Conservation (phyloP, 805 yeast species). For the Nakazawaea wyomingensis region DNA sequence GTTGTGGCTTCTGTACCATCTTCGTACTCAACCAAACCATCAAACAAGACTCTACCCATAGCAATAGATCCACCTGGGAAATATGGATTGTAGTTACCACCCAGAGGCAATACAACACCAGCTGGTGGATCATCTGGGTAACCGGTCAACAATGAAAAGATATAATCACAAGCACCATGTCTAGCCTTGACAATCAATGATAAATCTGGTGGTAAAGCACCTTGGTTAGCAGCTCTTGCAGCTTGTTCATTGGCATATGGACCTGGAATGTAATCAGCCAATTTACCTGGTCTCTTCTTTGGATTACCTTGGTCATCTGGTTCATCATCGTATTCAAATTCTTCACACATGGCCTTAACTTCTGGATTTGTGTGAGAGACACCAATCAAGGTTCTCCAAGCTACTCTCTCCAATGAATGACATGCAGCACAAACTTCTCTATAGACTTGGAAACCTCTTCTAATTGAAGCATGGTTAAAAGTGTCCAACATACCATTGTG, state of each 20-base stretch:
- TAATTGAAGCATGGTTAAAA: slow-evolving; percentile 90
- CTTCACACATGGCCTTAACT: slow-evolving; percentile 91
- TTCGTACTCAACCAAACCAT: slow-evolving; percentile 95
- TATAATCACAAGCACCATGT: slow-evolving; percentile 96
- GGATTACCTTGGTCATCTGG: slow-evolving; percentile 96
- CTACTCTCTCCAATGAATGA: slow-evolving; percentile 93
- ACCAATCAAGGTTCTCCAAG: slow-evolving; percentile 98
- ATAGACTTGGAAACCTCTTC: slow-evolving; percentile 99
- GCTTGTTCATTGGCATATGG: slow-evolving; percentile 99
- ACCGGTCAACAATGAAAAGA: slow-evolving; percentile 92
- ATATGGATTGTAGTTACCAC: slow-evolving; percentile 97
- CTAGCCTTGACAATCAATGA: slow-evolving; percentile 97
- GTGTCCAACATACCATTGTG: slow-evolving; percentile 89
- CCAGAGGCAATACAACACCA: slow-evolving; percentile 89
- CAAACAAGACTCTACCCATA: slow-evolving; percentile 97
- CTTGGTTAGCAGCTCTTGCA: slow-evolving; percentile 99
- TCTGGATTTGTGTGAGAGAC: slow-evolving; percentile 90
- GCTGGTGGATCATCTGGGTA: slow-evolving; percentile 99
- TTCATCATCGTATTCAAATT: slow-evolving; percentile 95
- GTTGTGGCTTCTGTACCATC: slow-evolving; percentile 99
- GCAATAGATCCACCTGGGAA: slow-evolving; percentile 99
- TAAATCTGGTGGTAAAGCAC: slow-evolving; percentile 97
- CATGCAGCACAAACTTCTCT: slow-evolving; percentile 99
- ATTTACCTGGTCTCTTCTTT: slow-evolving; percentile 96
- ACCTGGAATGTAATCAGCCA: slow-evolving; percentile 90